Base-by-base conservation (phyloP, 805 yeast genomes). In the Barnettozyma californica region DNA sequence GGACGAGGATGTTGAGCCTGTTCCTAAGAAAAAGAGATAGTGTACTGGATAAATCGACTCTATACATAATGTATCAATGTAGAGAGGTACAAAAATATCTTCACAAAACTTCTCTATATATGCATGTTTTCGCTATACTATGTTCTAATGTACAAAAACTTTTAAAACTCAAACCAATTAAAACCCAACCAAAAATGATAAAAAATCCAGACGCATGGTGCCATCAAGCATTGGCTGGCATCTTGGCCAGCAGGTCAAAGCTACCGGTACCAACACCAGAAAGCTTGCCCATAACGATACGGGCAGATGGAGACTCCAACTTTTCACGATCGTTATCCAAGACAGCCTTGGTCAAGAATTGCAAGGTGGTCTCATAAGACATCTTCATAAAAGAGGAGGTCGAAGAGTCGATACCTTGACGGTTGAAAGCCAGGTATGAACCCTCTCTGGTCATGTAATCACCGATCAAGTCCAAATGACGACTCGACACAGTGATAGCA, bases 371-470 rank as follows among this genome's bases (percentile, higher is more conserved):
- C 73, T 94, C 99, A 69, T 90, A 94, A 48, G 97, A 89, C 99
- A 94, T 94, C 75, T 94, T 94, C 91, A 89, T 85, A 75, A 94
- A 88, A 16, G 98, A 87, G 8, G 98, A 91, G 1, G 97, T 90
- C 13, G 94, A 81, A 1, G 96, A 79, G 67, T 94, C 98, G 66
- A 95, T 91, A 68, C 99, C 99, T 72, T 89, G 97, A 76, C 99
- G 87, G 70, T 89, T 91, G 76, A 94, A 94, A 23, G 99, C 96
- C 65, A 92, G 72, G 65, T 91, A 94, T 2, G 95, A 80, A 63
- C 99, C 99, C 70, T 94, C 98, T 69, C 99, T 83, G 5, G 99
- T 94, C 99, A 94, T 94, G 89, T 88, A 87, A 69, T 94, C 99
- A 55, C 95, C 99, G 68, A 94, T 84, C 67, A 94, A 80, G 65